Conservation (phyloP, 1,284 basidiomycete species). For the Ceratobasidium sp. region DNA sequence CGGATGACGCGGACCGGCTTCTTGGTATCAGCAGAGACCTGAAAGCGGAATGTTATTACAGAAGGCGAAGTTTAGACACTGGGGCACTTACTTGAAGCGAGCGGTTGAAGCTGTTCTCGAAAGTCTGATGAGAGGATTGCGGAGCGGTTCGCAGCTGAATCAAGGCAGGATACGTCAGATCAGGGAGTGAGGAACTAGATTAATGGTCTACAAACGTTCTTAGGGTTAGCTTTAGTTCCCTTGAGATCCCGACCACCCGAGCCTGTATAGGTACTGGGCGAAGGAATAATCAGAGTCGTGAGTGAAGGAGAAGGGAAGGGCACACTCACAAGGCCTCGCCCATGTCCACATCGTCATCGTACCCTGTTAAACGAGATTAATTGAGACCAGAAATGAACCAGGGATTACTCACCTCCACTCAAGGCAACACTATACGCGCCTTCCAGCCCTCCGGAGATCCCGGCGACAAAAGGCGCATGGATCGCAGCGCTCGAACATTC, state of each 20-base stretch:
- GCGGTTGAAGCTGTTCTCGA: constrained; percentile 75
- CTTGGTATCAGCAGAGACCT: constrained; percentile 75
- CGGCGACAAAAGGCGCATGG: constrained; percentile 85
- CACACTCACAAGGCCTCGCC: constrained; percentile 79
- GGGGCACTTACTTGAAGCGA: constrained; percentile 65
- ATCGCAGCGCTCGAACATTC: constrained; percentile 76
- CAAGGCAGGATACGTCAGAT: constrained; percentile 37
- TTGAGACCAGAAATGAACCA: neutral
- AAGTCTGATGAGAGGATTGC: constrained; percentile 81
- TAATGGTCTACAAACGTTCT: constrained; percentile 67
- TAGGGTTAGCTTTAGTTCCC: constrained; percentile 78
- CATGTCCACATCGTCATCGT: constrained; percentile 83
- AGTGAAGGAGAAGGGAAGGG: neutral
- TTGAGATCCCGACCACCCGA: constrained; percentile 81
- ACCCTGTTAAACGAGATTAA: constrained; percentile 58
- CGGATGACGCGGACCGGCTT: constrained; percentile 85
- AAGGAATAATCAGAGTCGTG: constrained; percentile 49
- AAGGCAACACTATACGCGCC: constrained; percentile 84
- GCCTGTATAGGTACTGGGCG: constrained; percentile 58
- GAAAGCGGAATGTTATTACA: constrained; percentile 25
- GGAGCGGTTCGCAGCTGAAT: constrained; percentile 81
- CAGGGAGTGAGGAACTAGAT: neutral
- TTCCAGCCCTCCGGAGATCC: constrained; percentile 69
- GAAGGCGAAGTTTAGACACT: neutral
- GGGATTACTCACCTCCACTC: constrained; percentile 61